Evolutionary conservation across 768 basidiomycete species (phyloP), one percentile per base, ranked within the genome.

Genomic region (Postia placenta): DNA sequence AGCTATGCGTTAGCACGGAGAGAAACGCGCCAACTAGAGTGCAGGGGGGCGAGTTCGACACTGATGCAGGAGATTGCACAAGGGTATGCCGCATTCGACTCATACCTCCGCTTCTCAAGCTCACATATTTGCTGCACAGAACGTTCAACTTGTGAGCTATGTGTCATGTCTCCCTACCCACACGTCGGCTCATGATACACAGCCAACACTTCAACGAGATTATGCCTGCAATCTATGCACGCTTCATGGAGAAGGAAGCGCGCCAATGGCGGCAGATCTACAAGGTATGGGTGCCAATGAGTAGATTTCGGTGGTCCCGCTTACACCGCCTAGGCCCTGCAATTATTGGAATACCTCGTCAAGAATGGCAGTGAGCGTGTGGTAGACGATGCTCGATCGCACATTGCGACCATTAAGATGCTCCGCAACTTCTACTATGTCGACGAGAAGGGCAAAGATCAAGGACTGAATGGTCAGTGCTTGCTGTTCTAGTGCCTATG

Each of bases 191-290:
- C 9, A 43, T 30, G 27, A 41, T 30, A 15, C 35, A 2, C 63
- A 96, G 93, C 70, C 92, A 94, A 76, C 81, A 93, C 54, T 99
- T 99, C 70, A 99, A 98, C 68, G 95, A 99, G 72, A 92, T 98
- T 63, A 97, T 99, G 93, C 95, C 96, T 3, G 83, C 81, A 61
- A 96, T 97, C 57, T 98, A 96, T 67, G 77, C 83, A 7, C 81
- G 92, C 23, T 96, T 95, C 66, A 95, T 94, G 84, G 91, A 98
- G 67, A 98, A 98, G 69, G 96, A 99, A 68, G 96, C 96, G 0
- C 75, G 87, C 19, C 91, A 99, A 64, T 99, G 96, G 96, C 77
- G 96, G 28, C 93, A 99, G 67, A 98, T 99, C 50, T 99, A 99
- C 79, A 99, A 99, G 76, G 92, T 83, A 35, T 17, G 71, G 38